Conservation (phyloP, 768 basidiomycete species). For the Trametes elegans region DNA sequence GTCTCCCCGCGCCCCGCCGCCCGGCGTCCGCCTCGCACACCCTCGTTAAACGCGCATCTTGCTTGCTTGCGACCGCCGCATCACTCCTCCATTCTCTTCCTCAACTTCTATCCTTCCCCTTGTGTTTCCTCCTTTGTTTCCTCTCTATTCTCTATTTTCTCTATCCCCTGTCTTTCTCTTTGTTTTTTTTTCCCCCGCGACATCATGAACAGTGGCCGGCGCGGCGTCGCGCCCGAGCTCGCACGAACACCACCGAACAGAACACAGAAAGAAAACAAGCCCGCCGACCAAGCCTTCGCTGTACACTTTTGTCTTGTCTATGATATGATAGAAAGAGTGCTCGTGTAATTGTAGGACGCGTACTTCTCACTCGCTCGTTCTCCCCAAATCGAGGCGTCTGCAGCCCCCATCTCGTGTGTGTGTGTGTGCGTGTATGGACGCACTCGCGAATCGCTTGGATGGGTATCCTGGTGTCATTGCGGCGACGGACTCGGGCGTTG, state of each 20-base stretch:
- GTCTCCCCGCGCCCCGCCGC: neutral
- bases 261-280: slow-evolving; percentile 14
- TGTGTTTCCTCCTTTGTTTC: neutral
- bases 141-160: neutral
- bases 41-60: no score
- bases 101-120: neutral
- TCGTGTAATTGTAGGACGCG: slow-evolving; percentile 34
- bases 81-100: neutral
- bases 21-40: neutral
- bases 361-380: slow-evolving; percentile 29
- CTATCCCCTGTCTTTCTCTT: neutral
- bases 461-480: no score
- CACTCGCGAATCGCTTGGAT: no score
- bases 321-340: slow-evolving; percentile 29
- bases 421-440: no score
- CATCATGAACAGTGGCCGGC: neutral
- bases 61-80: neutral
- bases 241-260: neutral
- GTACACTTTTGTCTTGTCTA: slow-evolving; percentile 23
- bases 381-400: slow-evolving; percentile 14
- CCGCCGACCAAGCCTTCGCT: slow-evolving; percentile 5
- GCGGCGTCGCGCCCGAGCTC: neutral
- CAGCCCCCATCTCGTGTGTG: neutral
- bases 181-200: slow-evolving; percentile 11
- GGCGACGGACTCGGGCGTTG: no score